phyloP scores from a whole-genome alignment of 2,329 filamentous ascomycete genomes.

The Ceratocystis cacaofunesta region DNA sequence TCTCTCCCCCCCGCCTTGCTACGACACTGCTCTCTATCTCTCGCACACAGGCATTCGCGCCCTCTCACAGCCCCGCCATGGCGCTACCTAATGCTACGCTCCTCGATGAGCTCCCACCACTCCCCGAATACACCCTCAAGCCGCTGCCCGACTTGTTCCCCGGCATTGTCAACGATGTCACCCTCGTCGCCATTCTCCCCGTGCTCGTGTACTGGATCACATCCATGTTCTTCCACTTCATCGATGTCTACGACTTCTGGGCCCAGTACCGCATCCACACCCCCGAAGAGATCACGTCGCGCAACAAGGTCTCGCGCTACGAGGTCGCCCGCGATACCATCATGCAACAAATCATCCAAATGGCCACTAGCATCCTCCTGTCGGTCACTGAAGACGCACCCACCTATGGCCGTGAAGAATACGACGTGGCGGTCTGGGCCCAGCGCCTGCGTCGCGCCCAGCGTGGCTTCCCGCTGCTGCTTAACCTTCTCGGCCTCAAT shows the following conservation, averaged over 20 bases:
- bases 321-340: slow-evolving; percentile 85
- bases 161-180: slow-evolving; percentile 60
- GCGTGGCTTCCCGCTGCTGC: slow-evolving; percentile 55
- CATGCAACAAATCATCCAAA: slow-evolving; percentile 82
- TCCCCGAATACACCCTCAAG: slow-evolving; percentile 64
- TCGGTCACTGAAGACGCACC: slow-evolving; percentile 59
- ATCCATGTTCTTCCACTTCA: slow-evolving; percentile 72
- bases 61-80: slow-evolving; percentile 24
- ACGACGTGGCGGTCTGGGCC: slow-evolving; percentile 84
- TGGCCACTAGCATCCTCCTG: slow-evolving; percentile 51
- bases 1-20: neutral
- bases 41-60: neutral
- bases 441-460: slow-evolving; percentile 66
- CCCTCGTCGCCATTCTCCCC: slow-evolving; percentile 60
- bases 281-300: slow-evolving; percentile 72
- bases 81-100: slow-evolving; percentile 37
- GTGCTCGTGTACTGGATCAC: slow-evolving; percentile 78
- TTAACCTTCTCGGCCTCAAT: slow-evolving; percentile 63
- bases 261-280: slow-evolving; percentile 89
- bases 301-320: slow-evolving; percentile 72
- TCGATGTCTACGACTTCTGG: slow-evolving; percentile 75
- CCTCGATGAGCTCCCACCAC: slow-evolving; percentile 56
- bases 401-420: slow-evolving; percentile 61
- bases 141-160: slow-evolving; percentile 58
- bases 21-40: neutral